Evolutionary conservation across 345 rosid genomes (phyloP).

Genomic region (Eucalyptus marginata): DNA sequence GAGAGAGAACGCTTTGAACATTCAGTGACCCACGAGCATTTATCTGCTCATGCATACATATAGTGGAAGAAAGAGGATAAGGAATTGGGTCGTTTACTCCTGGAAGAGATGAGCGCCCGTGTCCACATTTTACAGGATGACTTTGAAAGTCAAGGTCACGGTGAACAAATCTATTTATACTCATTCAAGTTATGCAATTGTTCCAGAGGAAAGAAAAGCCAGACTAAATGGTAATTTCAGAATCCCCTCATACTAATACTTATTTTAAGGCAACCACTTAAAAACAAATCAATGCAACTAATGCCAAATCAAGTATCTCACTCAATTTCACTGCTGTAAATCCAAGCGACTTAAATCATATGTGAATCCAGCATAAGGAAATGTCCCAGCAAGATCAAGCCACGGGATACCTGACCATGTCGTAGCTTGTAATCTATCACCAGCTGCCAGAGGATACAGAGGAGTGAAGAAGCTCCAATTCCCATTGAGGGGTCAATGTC

Average conservation of each 20-base stretch:
- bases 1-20: neutral
- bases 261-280: neutral
- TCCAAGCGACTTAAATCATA: neutral
- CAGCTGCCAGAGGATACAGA: neutral
- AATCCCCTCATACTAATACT: neutral
- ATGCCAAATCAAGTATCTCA: neutral
- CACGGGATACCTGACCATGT: neutral
- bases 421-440: neutral
- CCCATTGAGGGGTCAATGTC: neutral
- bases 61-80: neutral
- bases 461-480: neutral
- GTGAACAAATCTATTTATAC: neutral
- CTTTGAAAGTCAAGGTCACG: neutral
- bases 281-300: neutral
- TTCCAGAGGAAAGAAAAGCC: neutral
- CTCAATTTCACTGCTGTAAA: neutral
- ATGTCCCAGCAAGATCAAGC: neutral
- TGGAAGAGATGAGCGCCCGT: fast-evolving
- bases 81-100: neutral
- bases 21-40: neutral
- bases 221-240: neutral
- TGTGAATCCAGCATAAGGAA: neutral
- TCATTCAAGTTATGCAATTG: neutral
- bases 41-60: neutral
- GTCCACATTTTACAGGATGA: neutral